Percentiles rank a stretch among this genome's conserved stretches.
Evolutionary conservation across 2,329 filamentous ascomycete genomes (phyloP).

Genomic region (Aureobasidium pullulans): DNA sequence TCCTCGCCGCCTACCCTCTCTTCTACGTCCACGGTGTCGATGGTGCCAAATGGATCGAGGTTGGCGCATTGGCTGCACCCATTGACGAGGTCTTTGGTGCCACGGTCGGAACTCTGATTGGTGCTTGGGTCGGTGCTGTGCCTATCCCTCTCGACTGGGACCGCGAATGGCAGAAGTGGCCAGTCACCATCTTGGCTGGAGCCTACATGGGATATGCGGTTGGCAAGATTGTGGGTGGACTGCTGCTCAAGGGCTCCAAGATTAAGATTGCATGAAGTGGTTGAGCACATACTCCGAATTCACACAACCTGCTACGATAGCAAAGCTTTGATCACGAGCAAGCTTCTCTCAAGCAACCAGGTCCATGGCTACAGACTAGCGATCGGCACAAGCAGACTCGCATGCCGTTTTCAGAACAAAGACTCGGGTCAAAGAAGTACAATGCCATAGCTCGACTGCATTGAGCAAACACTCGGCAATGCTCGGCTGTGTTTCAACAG

Average conservation of each 20-base stretch:
- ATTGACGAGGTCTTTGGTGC: constrained; percentile 81
- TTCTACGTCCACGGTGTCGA: constrained; percentile 83
- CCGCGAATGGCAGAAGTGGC: constrained; percentile 98
- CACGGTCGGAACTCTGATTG: constrained; percentile 66
- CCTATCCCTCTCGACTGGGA: constrained; percentile 97
- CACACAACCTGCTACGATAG: not conserved
- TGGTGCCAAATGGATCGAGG: constrained; percentile 58
- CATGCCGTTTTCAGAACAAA: not conserved
- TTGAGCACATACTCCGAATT: not conserved
- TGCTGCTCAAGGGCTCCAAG: constrained; percentile 38
- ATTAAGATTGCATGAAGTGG: constrained; percentile 33
- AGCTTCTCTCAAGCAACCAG: not conserved
- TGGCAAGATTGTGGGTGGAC: constrained; percentile 56
- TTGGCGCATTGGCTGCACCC: constrained; percentile 62
- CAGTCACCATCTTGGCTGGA: constrained; percentile 80
- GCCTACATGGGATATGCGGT: constrained; percentile 70
- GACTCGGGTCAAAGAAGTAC: not conserved
- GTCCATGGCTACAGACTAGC: not conserved
- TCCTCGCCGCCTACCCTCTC: constrained; percentile 70
- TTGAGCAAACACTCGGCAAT: not conserved
- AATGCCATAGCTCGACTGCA: not conserved
- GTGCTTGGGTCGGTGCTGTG: constrained; percentile 88
- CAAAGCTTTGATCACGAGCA: not conserved
- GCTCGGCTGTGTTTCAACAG: not conserved
- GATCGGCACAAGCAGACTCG: not conserved